These are phyloP conservation scores for Oxyria digyna DNA, from an alignment of 148 eudicot genomes.

Conservation along the genomic window DNA sequence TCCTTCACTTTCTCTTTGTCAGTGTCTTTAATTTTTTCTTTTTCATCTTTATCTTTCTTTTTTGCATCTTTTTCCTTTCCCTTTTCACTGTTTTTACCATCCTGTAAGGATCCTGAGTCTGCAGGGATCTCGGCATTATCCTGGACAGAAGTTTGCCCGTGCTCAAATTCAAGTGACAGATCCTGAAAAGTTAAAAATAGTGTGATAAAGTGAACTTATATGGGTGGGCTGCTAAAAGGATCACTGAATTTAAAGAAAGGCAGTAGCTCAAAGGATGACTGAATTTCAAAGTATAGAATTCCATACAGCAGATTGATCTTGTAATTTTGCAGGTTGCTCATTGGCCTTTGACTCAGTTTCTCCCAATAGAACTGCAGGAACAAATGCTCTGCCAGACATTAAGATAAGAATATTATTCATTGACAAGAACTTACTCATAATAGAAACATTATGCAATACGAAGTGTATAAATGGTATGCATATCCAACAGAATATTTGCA, in stretches of 20 bases:
- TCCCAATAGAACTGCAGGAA: conserved; percentile 94
- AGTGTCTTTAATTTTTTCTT: conserved; percentile 46
- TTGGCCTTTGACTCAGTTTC: conserved; percentile 67
- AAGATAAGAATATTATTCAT: conserved; percentile 5
- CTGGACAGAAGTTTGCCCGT: conserved; percentile 35
- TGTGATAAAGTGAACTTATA: not conserved
- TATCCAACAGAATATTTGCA: not conserved
- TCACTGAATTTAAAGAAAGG: not conserved
- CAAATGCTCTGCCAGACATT: conserved; percentile 65
- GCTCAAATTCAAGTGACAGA: conserved; percentile 49
- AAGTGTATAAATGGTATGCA: not conserved
- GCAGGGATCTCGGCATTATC: conserved; percentile 41
- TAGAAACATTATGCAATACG: not conserved
- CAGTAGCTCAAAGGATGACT: conserved; percentile 4
- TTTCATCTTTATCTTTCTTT: conserved; percentile 68
- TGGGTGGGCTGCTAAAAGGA: not conserved
- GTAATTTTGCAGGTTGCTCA: conserved; percentile 66
- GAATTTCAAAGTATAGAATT: not conserved
- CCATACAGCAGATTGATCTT: conserved; percentile 61
- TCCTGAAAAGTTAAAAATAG: conserved; percentile 32
- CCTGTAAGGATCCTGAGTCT: conserved; percentile 42
- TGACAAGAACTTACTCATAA: not conserved
- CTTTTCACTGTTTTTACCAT: conserved; percentile 36
- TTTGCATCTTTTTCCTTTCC: conserved; percentile 47
- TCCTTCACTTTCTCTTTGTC: conserved; percentile 86